phyloP scores from a whole-genome alignment of 139 green algal genomes.

The Chlorella vulgaris region DNA sequence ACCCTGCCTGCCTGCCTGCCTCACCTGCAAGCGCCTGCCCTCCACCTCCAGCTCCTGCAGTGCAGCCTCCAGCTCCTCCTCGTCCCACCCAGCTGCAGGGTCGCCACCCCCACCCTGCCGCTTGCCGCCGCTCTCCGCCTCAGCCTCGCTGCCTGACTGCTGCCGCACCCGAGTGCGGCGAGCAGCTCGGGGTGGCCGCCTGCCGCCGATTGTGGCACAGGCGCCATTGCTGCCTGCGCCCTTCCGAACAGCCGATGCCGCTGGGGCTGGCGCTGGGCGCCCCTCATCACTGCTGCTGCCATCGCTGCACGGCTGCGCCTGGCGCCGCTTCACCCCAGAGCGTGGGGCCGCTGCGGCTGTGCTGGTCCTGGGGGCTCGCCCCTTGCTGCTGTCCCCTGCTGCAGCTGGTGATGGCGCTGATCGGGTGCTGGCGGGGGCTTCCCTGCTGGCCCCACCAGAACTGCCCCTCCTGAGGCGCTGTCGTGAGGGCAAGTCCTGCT shows the following conservation, averaged over 20 bases:
- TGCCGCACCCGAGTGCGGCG: too few species aligned
- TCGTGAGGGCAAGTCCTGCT: neutral
- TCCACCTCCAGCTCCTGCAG: conserved; percentile 22
- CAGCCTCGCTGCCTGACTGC: too few species aligned
- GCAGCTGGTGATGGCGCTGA: neutral
- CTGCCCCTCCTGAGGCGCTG: too few species aligned
- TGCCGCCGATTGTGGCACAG: too few species aligned
- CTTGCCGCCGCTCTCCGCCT: neutral
- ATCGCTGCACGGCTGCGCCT: neutral
- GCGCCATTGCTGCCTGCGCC: neutral
- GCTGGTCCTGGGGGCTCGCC: neutral
- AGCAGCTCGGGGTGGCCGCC: too few species aligned
- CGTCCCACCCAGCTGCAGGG: neutral
- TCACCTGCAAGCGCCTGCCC: conserved; percentile 28
- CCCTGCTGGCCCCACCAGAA: neutral
- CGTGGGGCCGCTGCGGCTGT: neutral
- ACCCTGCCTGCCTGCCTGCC: neutral
- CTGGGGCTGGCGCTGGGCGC: too few species aligned
- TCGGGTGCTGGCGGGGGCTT: neutral
- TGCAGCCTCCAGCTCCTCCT: conserved; percentile 20
- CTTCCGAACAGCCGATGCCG: neutral
- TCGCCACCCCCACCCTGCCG: neutral
- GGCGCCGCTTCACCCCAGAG: neutral
- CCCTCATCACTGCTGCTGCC: too few species aligned
- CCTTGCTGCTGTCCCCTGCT: neutral